Conservation (phyloP, 306 rosid species). For the Cicer bijugum region DNA sequence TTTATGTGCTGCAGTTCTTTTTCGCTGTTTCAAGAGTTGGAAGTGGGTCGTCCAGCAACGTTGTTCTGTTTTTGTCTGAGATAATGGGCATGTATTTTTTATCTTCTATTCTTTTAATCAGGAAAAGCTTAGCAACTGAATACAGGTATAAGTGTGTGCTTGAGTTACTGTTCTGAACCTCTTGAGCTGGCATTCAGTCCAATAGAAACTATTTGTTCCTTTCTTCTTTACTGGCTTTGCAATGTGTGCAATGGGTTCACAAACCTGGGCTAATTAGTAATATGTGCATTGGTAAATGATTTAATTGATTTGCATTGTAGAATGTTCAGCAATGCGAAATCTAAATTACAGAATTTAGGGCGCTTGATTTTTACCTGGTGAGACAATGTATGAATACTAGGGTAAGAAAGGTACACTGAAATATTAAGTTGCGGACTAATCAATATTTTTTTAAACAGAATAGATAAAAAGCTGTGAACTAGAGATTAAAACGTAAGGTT, state of each 20-base stretch:
- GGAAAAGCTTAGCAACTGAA: conserved; percentile 96
- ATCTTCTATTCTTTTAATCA: conserved; percentile 93
- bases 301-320: conserved; percentile 30
- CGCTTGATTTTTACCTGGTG: background rate
- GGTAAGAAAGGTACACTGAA: background rate
- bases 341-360: conserved; percentile 21
- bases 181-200: background rate
- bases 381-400: conserved; percentile 18
- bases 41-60: conserved; percentile 99
- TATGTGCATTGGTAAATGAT: conserved; percentile 3
- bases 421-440: conserved; percentile 13
- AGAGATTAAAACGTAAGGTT: conserved; percentile 13
- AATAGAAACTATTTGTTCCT: background rate
- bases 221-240: conserved; percentile 8
- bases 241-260: conserved; percentile 2
- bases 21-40: conserved; percentile 98
- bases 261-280: conserved; percentile 7
- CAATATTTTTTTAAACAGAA: conserved; percentile 13
- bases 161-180: background rate
- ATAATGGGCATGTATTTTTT: conserved; percentile 98
- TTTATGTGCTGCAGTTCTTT: conserved; percentile 70
- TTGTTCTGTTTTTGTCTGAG: conserved; percentile 91
- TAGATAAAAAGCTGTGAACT: background rate
- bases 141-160: conserved; percentile 65
- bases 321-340: conserved; percentile 14